phyloP scores from a whole-genome alignment of 176 grass and related monocot species.

The Avena eriantha region DNA sequence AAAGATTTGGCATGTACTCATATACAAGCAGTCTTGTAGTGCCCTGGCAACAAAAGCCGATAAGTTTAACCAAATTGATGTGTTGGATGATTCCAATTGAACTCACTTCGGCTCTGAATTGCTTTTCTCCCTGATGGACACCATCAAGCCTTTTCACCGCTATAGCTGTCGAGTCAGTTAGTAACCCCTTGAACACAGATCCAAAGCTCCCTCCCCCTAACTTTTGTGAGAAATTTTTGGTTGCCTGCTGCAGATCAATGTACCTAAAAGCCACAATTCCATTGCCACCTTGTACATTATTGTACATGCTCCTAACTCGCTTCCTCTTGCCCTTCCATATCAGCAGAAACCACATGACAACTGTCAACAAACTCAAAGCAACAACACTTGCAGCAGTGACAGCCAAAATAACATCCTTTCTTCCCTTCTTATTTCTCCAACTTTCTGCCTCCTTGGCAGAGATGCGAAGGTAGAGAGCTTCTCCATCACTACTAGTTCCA shows the following conservation, averaged over 20 bases:
- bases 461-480: slow-evolving; percentile 52
- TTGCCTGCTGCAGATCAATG: slow-evolving; percentile 39
- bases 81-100: slow-evolving; percentile 58
- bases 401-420: not conserved
- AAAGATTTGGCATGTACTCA: slow-evolving; percentile 53
- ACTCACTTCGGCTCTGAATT: slow-evolving; percentile 59
- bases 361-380: slow-evolving; percentile 12
- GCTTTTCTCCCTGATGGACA: slow-evolving; percentile 42
- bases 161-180: slow-evolving; percentile 32
- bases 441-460: slow-evolving; percentile 46
- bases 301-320: not conserved
- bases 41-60: slow-evolving; percentile 49
- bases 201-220: slow-evolving; percentile 58
- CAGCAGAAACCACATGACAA: not conserved
- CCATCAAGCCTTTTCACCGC: slow-evolving; percentile 53
- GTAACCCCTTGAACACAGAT: slow-evolving; percentile 47
- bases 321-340: slow-evolving; percentile 34
- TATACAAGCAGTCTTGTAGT: slow-evolving; percentile 43
- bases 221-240: slow-evolving; percentile 49
- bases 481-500: not conserved
- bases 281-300: slow-evolving; percentile 32
- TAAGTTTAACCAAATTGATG: slow-evolving; percentile 52
- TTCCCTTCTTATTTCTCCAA: slow-evolving; percentile 11
- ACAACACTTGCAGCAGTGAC: slow-evolving; percentile 9
- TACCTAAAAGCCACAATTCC: slow-evolving; percentile 40